phyloP scores from a whole-genome alignment of 768 basidiomycete species.

The Lentinula boryana region DNA sequence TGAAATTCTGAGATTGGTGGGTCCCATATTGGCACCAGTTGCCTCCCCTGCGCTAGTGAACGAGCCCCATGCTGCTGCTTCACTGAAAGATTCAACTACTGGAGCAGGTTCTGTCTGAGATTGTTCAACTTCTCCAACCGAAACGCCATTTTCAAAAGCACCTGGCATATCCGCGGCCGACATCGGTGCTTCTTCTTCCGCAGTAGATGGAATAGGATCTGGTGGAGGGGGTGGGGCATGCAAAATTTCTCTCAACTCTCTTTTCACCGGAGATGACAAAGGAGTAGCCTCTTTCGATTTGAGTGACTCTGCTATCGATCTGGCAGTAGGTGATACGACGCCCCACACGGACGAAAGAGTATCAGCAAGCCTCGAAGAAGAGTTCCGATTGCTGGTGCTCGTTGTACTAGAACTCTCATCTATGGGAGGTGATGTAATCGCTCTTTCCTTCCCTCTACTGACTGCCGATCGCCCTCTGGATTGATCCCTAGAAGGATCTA shows the following conservation, averaged over 20 bases:
- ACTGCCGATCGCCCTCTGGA: conserved; percentile 16
- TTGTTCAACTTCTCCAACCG: background rate
- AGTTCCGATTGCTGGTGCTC: conserved; percentile 19
- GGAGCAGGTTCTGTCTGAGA: background rate
- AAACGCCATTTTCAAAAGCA: background rate
- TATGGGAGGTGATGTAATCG: background rate
- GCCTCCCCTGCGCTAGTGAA: conserved; percentile 1
- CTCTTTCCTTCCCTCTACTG: conserved; percentile 15
- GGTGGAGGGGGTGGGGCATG: background rate
- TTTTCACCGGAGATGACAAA: conserved; percentile 8
- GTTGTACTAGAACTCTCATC: conserved; percentile 19
- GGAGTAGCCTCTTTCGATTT: conserved; percentile 13
- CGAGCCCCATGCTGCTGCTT: background rate
- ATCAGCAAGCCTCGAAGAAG: conserved; percentile 33
- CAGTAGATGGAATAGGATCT: background rate
- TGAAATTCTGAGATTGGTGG: background rate
- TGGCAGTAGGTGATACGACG: conserved; percentile 19
- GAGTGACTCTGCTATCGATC: conserved; percentile 15
- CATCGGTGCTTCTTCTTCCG: background rate
- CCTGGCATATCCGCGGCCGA: background rate
- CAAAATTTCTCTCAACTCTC: background rate
- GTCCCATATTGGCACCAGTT: background rate
- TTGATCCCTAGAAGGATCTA: conserved; percentile 6
- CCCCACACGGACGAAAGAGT: conserved; percentile 48
- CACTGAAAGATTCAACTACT: background rate